Evolutionary conservation across 768 basidiomycete species (phyloP).

Genomic region (Cyathus striatus): DNA sequence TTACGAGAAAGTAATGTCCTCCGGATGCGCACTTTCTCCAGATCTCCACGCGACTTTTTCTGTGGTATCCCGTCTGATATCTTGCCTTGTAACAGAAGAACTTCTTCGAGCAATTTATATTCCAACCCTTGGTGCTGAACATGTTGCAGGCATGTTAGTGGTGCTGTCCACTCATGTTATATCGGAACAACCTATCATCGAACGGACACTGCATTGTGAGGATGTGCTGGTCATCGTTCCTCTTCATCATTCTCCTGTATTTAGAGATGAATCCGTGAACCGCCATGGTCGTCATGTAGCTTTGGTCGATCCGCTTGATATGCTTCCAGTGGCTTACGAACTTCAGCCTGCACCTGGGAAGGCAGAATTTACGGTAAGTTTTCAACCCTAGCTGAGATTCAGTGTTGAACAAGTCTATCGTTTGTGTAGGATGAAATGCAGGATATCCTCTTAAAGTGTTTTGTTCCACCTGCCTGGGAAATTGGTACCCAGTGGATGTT

Average conservation of each 20-base stretch:
- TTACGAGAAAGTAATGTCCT: no score
- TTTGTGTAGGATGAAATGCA: constrained; percentile 16
- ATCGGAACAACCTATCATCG: constrained; percentile 23
- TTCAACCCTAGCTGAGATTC: no score
- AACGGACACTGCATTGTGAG: constrained; percentile 24
- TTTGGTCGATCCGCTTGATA: constrained; percentile 54
- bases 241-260: constrained; percentile 39
- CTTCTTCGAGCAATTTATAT: constrained; percentile 39
- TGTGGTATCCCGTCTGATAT: constrained; percentile 41
- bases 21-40: constrained; percentile 28
- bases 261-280: constrained; percentile 19
- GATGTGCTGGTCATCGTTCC: constrained; percentile 47
- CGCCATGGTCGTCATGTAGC: constrained; percentile 37
- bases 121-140: constrained; percentile 16
- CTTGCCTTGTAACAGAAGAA: constrained; percentile 45
- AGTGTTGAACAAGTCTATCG: no score
- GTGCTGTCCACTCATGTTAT: constrained; percentile 31
- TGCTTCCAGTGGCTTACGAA: no score
- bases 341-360: no score
- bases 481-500: constrained; percentile 22
- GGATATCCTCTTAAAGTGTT: constrained; percentile 22
- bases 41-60: constrained; percentile 36
- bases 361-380: no score
- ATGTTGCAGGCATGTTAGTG: constrained; percentile 28
- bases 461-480: constrained; percentile 34